These are phyloP conservation scores for Grigorovia humatica DNA, from an alignment of 805 yeast species.

Conservation along the genomic window DNA sequence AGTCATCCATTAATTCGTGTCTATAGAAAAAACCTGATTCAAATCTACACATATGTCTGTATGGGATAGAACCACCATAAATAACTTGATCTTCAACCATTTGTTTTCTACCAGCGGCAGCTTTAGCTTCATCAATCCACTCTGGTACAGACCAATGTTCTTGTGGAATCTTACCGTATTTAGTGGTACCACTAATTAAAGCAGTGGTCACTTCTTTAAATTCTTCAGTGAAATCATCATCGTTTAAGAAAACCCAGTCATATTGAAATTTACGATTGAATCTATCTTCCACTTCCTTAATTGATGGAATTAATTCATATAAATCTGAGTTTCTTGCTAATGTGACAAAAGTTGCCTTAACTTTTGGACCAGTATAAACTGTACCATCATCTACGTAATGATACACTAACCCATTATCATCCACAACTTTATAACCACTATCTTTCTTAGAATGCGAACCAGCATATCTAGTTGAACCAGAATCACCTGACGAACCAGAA, in stretches of 20 bases:
- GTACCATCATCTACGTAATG: constrained; percentile 2
- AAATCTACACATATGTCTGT: constrained; percentile 87
- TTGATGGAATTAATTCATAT: constrained; percentile 49
- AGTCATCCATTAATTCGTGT: constrained; percentile 64
- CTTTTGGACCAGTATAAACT: constrained; percentile 29
- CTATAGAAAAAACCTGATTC: constrained; percentile 85
- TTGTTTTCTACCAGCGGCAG: constrained; percentile 44
- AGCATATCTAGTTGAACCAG: background rate
- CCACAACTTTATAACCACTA: constrained; percentile 1
- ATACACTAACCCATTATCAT: background rate
- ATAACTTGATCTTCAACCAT: constrained; percentile 44
- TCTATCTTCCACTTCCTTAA: constrained; percentile 76
- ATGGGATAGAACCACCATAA: constrained; percentile 57
- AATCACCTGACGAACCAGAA: constrained; percentile 6
- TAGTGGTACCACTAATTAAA: constrained; percentile 64
- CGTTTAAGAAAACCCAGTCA: constrained; percentile 94
- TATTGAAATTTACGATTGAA: constrained; percentile 73
- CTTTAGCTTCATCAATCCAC: constrained; percentile 65
- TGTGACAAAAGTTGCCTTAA: constrained; percentile 72
- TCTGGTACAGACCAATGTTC: constrained; percentile 85
- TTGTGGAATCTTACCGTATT: constrained; percentile 70
- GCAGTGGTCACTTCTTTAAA: constrained; percentile 60
- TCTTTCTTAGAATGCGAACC: background rate
- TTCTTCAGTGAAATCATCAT: constrained; percentile 72
- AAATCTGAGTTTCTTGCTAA: constrained; percentile 71